These are phyloP conservation scores for Sungouiozyma intestinalis DNA, from an alignment of 805 yeast genomes.

Conservation along the genomic window DNA sequence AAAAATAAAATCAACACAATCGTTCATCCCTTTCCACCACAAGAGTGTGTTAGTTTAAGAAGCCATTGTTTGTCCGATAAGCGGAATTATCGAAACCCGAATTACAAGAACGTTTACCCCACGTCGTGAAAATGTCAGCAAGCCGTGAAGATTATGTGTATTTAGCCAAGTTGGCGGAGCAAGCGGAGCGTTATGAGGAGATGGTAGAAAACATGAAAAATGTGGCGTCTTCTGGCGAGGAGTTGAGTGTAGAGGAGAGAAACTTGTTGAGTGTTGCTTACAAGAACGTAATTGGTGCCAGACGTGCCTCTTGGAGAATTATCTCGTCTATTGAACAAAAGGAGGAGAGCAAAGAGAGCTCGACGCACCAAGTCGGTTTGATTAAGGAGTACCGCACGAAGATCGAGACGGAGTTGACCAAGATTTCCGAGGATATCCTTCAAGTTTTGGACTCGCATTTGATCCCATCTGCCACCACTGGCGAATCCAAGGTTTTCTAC, in stretches of 20 bases:
- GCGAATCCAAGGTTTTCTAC: constrained; percentile 94
- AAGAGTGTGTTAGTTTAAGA: too few species aligned
- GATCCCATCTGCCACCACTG: constrained; percentile 85
- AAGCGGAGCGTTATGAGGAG: constrained; percentile 97
- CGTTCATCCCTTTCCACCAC: background rate
- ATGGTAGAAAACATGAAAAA: constrained; percentile 97
- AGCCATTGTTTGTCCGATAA: too few species aligned
- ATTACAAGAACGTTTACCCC: too few species aligned
- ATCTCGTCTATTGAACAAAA: constrained; percentile 93
- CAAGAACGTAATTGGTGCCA: constrained; percentile 95
- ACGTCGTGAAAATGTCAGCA: constrained; percentile 58
- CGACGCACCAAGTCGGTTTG: constrained; percentile 69
- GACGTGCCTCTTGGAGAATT: constrained; percentile 98
- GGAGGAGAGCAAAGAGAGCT: constrained; percentile 87
- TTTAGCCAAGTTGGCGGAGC: constrained; percentile 95
- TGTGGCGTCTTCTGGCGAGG: constrained; percentile 90
- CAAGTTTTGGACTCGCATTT: constrained; percentile 76
- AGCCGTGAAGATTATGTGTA: constrained; percentile 96
- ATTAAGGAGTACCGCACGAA: constrained; percentile 88
- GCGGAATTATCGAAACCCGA: too few species aligned
- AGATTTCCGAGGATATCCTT: constrained; percentile 86
- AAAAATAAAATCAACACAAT: background rate
- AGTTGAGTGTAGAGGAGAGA: constrained; percentile 91
- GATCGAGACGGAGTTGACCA: constrained; percentile 81
- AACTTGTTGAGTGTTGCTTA: constrained; percentile 90